Evolutionary conservation across 495 filamentous ascomycete species (phyloP), one percentile per base, ranked within the genome.

Genomic region (Glutinoglossum americanum): DNA sequence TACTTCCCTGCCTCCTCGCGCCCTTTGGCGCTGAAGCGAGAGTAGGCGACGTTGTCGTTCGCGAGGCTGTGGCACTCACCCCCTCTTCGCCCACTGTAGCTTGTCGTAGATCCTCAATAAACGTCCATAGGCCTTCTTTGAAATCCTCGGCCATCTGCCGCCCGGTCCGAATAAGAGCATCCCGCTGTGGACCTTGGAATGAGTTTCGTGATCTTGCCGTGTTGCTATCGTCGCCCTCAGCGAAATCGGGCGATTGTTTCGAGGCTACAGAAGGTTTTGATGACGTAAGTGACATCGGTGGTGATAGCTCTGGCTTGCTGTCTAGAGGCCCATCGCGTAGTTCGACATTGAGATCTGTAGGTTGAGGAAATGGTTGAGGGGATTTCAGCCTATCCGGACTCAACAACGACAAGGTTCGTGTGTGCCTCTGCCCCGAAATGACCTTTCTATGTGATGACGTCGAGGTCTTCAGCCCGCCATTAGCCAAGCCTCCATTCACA

Each of bases 51-150:
- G 49, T 27, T 32, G 23, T 17, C 26, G 49, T 53, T 17, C 49
- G 23, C 15, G 49, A 53, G 30, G 49, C 49, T 11, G 23, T 53
- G 1, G 49, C 54, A 30, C 44, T 41, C n/a, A 87, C 79, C 11
- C 79, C 85, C 68, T 97, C 92, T 32, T 97, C 92, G 41, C 90
- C 92, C 13, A 96, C 86, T 1, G 92, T 94, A 15, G 87, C 92
- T 70, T 98, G 92, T 61, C 88, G 76, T 27, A 98, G 76, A 68
- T 97, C 92, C 65, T 97, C 92, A 60, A 96, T 76, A 67, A 97
- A 98, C 15, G 87, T 95, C 87, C 87, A 92, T n/a, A 97, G 71
- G 0, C 92, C 92, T 44, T 89, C 80, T 60, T 82, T 82, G 63
- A 98, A 77, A 67, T 94, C 92, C 9, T 83, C 84, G 1, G 92